Base-by-base conservation (phyloP, 1,284 basidiomycete species). In the Ganoderma boninense region DNA sequence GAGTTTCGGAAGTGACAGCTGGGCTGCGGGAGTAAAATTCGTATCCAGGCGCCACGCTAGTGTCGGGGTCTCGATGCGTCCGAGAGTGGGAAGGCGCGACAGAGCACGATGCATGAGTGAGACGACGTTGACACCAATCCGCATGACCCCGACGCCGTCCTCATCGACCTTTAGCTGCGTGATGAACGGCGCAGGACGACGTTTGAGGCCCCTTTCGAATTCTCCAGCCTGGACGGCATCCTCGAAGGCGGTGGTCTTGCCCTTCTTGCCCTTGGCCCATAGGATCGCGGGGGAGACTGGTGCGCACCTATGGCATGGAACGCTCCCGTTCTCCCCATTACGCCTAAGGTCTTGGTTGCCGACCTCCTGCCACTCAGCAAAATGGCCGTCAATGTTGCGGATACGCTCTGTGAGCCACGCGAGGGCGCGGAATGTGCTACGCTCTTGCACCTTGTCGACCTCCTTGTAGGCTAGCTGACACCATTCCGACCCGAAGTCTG, bases 371-470 rank as follows among this genome's bases (percentile, higher is more conserved):
- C 93, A 96, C 66, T 87, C 84, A 32, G 83, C 82, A 74, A 92
- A 87, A 68, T 87, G 83, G 35, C 89, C 89, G 52, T 92, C 88
- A 69, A 95, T 88, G 69, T 90, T 87, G 5, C 94, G 91, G 70
- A 97, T 87, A 65, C 95, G 89, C 78, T 97, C 95, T 16, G 95
- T 85, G 43, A 97, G 84, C 96, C 96, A 98, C 0, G 95, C 93
- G 11, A 97, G 79, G 7, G 91, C 86, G 73, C 89, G 90, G 84
- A 96, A 97, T 0, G 91, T 93, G 2, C 88, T 84, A 6, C 95
- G 92, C 75, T 97, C 94, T 76, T 96, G 92, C 11, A 95, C 85
- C 73, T 94, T 92, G 79, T 97, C 95, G 42, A 98, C 89, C 76
- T 96, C 93, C 43, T 83, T 83, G 95, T 95, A 97, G 1, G 78